These are phyloP conservation scores for Orbilia brochopaga DNA, from an alignment of 2,329 filamentous ascomycete genomes.

Conservation along the genomic window DNA sequence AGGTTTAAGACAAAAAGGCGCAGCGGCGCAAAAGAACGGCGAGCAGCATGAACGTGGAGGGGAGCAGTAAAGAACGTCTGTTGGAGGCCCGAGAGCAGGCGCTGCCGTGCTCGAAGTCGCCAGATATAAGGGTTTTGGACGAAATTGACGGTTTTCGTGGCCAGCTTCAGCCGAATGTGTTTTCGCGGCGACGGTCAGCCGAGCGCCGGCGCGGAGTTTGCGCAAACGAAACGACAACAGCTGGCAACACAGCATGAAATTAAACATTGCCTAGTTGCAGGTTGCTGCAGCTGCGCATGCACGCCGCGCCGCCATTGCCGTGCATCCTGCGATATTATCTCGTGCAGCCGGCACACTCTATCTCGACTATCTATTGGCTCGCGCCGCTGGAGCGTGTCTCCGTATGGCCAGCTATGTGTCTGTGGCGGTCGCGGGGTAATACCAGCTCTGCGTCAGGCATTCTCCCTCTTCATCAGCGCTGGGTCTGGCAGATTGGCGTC, in stretches of 20 bases:
- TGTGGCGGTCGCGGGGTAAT: too few species aligned
- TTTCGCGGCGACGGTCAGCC: constrained; percentile 10
- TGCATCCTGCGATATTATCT: too few species aligned
- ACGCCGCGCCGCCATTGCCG: too few species aligned
- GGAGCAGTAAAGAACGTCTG: too few species aligned
- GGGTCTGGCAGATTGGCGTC: constrained; percentile 14
- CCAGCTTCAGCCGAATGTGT: constrained; percentile 42
- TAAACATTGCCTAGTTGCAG: not conserved
- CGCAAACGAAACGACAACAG: constrained; percentile 29
- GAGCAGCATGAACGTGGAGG: too few species aligned
- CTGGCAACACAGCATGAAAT: constrained; percentile 22
- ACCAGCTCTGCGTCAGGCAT: not conserved
- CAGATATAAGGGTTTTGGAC: not conserved
- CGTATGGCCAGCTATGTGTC: not conserved
- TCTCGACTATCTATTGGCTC: not conserved
- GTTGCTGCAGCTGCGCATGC: too few species aligned
- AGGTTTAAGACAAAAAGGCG: not conserved
- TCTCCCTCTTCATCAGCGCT: not conserved
- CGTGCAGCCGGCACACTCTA: too few species aligned
- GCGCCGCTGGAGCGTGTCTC: not conserved
- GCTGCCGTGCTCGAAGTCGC: too few species aligned
- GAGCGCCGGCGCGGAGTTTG: constrained; percentile 25
- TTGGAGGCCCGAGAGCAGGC: too few species aligned
- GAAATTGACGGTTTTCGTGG: constrained; percentile 9
- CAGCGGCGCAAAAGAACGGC: not conserved